Base-by-base conservation (phyloP, 495 filamentous ascomycete genomes). In the Talaromyces wortmannii region DNA sequence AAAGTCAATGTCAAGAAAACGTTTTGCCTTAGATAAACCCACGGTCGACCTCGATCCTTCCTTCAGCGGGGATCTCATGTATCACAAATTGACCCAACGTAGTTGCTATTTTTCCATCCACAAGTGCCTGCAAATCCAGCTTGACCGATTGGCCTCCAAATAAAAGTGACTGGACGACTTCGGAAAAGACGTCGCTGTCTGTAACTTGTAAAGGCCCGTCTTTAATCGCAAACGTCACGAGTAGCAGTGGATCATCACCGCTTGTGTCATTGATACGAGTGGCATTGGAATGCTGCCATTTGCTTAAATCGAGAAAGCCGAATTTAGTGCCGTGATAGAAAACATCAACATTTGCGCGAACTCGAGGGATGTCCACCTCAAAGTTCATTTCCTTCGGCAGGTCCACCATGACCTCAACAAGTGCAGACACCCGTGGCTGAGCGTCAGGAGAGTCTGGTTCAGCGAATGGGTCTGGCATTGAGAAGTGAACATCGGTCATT, bases 201-300 rank as follows among this genome's bases (percentile, higher is more conserved):
- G 88, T 94, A 40, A 97, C 84, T 48, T 89, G 71, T 6, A 98
- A 71, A 12, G 92, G 92, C 0, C 86, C 90, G 55, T 94, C 76
- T 32, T 86, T 71, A 56, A 98, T 83, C 0, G 71, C 69, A 18
- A 92, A 90, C 56, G 87, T 71, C 29, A 97, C 88, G 51, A 83
- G 66, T 11, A 97, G 72, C 15, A 69, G 73, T 2, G 84, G 73
- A 16, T 80, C 75, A 30, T 78, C 73, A 57, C 80, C 74, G 3
- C 72, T 64, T 30, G 64, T 63, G 7, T 75, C 79, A 13, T 83
- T 72, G 18, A 86, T 72, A 56, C 80, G 79, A 2, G 83, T 88
- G n/a, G 91, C 94, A 60, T 87, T 88, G 18, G 94, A 87, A 29
- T 79, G 70, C 63, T 95, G 90, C 92, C 92, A 98, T 60, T 91